Base-by-base conservation (phyloP, 805 yeast genomes). In the Yamadazyma scolyti region DNA sequence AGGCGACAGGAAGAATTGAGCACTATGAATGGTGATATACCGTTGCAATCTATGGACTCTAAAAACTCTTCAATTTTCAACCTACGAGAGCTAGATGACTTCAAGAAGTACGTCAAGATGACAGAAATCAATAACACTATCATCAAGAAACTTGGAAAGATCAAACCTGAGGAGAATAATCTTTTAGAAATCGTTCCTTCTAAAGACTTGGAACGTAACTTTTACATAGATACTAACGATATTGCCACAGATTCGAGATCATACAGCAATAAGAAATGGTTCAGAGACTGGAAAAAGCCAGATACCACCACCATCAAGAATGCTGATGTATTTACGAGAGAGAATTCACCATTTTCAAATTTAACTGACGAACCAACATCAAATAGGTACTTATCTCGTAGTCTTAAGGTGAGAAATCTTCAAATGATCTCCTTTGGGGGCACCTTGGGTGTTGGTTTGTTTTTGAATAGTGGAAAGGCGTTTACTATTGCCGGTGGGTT, bases 341-440 rank as follows among this genome's bases (percentile, higher is more conserved):
- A 13, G 16, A 28, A 23, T 13, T 32, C 20, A 3, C 41, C 37
- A n/a, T 25, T 25, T 9, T 30, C 28, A 9, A 33, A 44, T 5
- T 22, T 42, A 6, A 24, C 38, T 4, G 26, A 23, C n/a, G n/a
- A n/a, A n/a, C n/a, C n/a, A 31, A 16, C 17, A 9, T 13, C 27
- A 9, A 30, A 40, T 27, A 36, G 40, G 9, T 48, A 44, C 20
- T 46, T 79, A 26, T 83, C 77, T 38, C 58, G 89, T 34, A 76
- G 75, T 38, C 59, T 83, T 25, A 70, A 71, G 32, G 75, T 77
- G 17, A 58, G 87, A 14, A 90, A 83, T 52, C 56, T 83, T 12
- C 88, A 82, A 48, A 80, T 82, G 78, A 78, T 83, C 27, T 83
- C 89, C 0, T 61, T 84, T 18, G 87, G 88, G 3, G 90, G 88